These are phyloP conservation scores for Pseudogymnoascus sp. DNA, from an alignment of 2,329 filamentous ascomycete genomes.

Conservation along the genomic window DNA sequence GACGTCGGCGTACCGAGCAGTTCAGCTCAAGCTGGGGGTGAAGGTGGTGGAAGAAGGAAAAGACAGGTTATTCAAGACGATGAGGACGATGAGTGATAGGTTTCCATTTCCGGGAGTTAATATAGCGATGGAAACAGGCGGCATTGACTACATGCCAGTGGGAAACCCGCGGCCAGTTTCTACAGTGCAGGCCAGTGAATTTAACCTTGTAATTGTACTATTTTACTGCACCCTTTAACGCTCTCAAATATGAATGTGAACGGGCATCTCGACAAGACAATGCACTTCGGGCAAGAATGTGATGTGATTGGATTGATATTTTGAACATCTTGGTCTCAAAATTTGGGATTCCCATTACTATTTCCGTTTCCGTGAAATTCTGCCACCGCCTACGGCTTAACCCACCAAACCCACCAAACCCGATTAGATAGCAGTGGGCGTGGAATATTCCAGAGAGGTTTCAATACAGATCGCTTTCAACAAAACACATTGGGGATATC, in stretches of 20 bases:
- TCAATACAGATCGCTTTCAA: neutral
- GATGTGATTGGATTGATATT: neutral
- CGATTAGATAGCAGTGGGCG: constrained; percentile 3
- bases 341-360: neutral
- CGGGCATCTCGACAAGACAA: neutral
- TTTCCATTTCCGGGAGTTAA: neutral
- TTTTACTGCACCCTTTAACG: neutral
- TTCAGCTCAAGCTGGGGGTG: constrained; percentile 29
- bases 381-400: constrained; percentile 2
- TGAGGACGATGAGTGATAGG: constrained; percentile 38
- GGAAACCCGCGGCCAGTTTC: neutral
- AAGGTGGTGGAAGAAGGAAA: constrained; percentile 36
- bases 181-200: neutral
- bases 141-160: neutral
- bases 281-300: neutral
- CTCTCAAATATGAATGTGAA: neutral
- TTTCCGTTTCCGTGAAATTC: neutral
- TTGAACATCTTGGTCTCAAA: neutral
- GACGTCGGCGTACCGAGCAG: constrained; percentile 42
- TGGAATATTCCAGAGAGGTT: constrained; percentile 12
- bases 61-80: constrained; percentile 53
- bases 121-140: neutral
- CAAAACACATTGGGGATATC: neutral
- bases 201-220: constrained; percentile 2
- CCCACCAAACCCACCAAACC: constrained; percentile 2